Evolutionary conservation across 257 asterid genomes (phyloP), one percentile per base, ranked within the genome.

Genomic region (Penstemon newberryi): DNA sequence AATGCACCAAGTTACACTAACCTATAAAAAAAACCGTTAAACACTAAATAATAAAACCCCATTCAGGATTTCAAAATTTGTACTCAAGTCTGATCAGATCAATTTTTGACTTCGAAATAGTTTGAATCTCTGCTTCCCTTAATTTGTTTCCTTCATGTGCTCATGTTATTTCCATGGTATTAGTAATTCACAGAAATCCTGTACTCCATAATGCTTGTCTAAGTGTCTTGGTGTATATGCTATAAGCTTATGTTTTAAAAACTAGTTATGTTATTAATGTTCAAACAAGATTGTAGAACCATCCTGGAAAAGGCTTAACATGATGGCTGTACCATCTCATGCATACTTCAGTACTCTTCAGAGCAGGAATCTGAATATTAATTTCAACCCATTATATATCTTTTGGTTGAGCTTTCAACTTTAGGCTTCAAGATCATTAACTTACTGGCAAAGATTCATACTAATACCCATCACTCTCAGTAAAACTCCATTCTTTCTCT

Each of bases 21-120:
- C 46, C 62, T 49, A 15, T 57, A 44, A 45, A 51, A 64, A 36
- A 25, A 50, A 58, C 43, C 65, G 25, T 57, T 7, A 18, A 39
- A n/a, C 54, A 11, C 38, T 6, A 43, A 51, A 5, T 40, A 56
- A 4, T 46, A 12, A 50, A 49, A 15, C 33, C 61, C 52, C 45
- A 13, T 50, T 11, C 36, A 53, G 18, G 63, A 10, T 18, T 10
- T 11, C 36, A 25, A 56, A 5, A 58, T 7, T 15, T 46, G 12
- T 18, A 36, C 64, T 55, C 38, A 45, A 12, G 33, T 25, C 33
- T 1, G 33, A 25, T 68, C 15, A 5, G 42, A 59, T 58, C 60
- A 73, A 58, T 19, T 50, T 42, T 66, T 66, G 52, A n/a, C 12
- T n/a, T 25, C 3, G 2, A 46, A 46, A 4, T 6, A 46, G 52